phyloP scores from a whole-genome alignment of 306 rosid genomes.

The Citrullus amarus region DNA sequence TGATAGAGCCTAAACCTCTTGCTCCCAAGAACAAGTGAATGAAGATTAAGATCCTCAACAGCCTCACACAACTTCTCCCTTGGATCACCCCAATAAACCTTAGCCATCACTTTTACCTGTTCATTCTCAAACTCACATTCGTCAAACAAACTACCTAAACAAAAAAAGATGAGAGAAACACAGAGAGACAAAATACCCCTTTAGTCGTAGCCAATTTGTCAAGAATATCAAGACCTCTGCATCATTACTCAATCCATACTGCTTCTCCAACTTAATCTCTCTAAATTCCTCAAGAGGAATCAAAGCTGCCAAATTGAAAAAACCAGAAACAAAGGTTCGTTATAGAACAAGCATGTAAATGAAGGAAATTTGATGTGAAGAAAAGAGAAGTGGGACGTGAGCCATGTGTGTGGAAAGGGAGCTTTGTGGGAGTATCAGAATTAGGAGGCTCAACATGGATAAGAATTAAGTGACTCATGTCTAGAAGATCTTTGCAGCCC shows the following conservation, averaged over 20 bases:
- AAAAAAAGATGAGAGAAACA: background rate
- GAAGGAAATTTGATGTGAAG: slow-evolving; percentile 8
- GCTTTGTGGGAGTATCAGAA: slow-evolving; percentile 46
- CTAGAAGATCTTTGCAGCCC: slow-evolving; percentile 49
- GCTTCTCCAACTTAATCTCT: slow-evolving; percentile 50
- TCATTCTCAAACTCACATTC: background rate
- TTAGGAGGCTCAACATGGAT: slow-evolving; percentile 54
- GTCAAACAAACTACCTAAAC: slow-evolving; percentile 17
- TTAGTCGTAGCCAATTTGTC: background rate
- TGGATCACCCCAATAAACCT: slow-evolving; percentile 86
- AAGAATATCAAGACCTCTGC: background rate
- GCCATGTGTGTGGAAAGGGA: slow-evolving; percentile 40
- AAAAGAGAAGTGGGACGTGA: background rate
- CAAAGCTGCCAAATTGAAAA: slow-evolving; percentile 18
- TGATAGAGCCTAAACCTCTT: slow-evolving; percentile 31
- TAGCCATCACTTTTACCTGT: slow-evolving; percentile 45
- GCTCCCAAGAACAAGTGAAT: slow-evolving; percentile 53
- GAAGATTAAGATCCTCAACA: slow-evolving; percentile 21
- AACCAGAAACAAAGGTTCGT: background rate
- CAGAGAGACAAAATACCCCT: background rate
- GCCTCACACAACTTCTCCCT: background rate
- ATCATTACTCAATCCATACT: slow-evolving; percentile 61
- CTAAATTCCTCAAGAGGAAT: slow-evolving; percentile 65
- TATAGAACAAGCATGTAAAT: slow-evolving; percentile 19
- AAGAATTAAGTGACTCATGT: slow-evolving; percentile 31